Evolutionary conservation across 1,284 basidiomycete species (phyloP).

Genomic region (Trichosporon asahii): DNA sequence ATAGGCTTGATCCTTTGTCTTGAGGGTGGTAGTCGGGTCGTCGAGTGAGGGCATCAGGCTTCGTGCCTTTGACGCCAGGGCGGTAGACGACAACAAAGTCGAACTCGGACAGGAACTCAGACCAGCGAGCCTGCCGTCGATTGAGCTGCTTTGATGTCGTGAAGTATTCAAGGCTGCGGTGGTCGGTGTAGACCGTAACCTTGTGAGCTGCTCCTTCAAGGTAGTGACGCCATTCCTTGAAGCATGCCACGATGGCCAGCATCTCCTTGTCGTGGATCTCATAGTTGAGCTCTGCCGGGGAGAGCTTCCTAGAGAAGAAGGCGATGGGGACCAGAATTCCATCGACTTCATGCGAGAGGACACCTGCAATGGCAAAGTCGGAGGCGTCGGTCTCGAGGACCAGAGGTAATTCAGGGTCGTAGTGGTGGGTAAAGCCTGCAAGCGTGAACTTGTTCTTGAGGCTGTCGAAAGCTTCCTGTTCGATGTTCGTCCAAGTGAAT

Average conservation of each 20-base stretch:
- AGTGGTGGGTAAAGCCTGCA: conserved; percentile 51
- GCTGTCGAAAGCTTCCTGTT: conserved; percentile 52
- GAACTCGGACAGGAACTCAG: conserved; percentile 45
- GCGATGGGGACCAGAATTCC: conserved; percentile 44
- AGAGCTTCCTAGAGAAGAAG: conserved; percentile 45
- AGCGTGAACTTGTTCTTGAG: conserved; percentile 57
- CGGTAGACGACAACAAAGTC: conserved; percentile 52
- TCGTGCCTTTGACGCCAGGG: conserved; percentile 46
- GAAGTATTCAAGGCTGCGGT: conserved; percentile 56
- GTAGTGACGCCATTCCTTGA: conserved; percentile 54
- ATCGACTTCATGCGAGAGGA: conserved; percentile 47
- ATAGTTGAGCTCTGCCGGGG: conserved; percentile 45
- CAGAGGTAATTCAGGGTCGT: conserved; percentile 37
- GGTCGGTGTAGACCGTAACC: conserved; percentile 52
- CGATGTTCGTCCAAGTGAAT: conserved; percentile 23
- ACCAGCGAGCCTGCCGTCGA: conserved; percentile 54
- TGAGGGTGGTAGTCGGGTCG: conserved; percentile 38
- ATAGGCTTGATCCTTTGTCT: not conserved
- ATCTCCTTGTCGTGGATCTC: conserved; percentile 57
- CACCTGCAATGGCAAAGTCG: conserved; percentile 34
- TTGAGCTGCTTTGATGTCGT: conserved; percentile 48
- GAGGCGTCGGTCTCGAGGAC: conserved; percentile 47
- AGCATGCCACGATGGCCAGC: conserved; percentile 51
- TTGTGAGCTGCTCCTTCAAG: conserved; percentile 36
- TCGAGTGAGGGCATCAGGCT: conserved; percentile 54